Percentiles rank a stretch among this genome's conserved stretches.
Conservation (phyloP, 805 yeast species). For the Ogataea siamensis region DNA sequence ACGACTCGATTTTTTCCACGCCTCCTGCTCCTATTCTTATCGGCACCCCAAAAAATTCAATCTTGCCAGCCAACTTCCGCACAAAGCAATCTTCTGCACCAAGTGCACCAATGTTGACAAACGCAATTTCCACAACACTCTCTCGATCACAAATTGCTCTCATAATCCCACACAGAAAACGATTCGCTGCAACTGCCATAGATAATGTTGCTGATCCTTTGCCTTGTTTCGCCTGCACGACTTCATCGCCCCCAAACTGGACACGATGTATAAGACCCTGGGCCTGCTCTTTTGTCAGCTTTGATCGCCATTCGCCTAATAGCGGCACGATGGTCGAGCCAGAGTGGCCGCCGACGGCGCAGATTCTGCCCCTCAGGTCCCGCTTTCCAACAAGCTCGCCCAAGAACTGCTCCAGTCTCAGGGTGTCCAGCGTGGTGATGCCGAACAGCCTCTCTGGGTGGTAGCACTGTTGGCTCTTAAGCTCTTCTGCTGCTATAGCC, state of each 20-base stretch:
- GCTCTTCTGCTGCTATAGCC: constrained; percentile 55
- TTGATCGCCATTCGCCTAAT: constrained; percentile 43
- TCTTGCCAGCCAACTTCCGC: constrained; percentile 37
- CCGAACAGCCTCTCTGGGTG: constrained; percentile 53
- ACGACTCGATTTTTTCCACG: constrained; percentile 42
- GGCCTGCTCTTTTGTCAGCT: constrained; percentile 35
- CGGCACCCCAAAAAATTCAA: constrained; percentile 61
- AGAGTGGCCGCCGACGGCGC: constrained; percentile 79
- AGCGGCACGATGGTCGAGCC: constrained; percentile 89
- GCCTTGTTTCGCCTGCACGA: constrained; percentile 91
- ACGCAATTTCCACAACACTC: constrained; percentile 64
- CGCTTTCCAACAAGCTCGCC: constrained; percentile 49
- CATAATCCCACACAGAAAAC: constrained; percentile 60
- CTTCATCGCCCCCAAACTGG: constrained; percentile 89
- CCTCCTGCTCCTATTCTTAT: constrained; percentile 53
- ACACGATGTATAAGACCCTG: constrained; percentile 74
- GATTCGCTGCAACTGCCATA: constrained; percentile 92
- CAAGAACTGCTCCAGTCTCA: constrained; percentile 73
- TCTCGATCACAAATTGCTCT: constrained; percentile 61
- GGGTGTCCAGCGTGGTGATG: constrained; percentile 56
- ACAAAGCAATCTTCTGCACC: constrained; percentile 45
- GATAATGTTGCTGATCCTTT: constrained; percentile 93
- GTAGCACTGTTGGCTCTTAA: constrained; percentile 48
- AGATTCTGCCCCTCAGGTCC: constrained; percentile 62
- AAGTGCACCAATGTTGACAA: constrained; percentile 40